Evolutionary conservation across 305 asterid genomes (phyloP), one percentile per base, ranked within the genome.

Genomic region (Vinca major): DNA sequence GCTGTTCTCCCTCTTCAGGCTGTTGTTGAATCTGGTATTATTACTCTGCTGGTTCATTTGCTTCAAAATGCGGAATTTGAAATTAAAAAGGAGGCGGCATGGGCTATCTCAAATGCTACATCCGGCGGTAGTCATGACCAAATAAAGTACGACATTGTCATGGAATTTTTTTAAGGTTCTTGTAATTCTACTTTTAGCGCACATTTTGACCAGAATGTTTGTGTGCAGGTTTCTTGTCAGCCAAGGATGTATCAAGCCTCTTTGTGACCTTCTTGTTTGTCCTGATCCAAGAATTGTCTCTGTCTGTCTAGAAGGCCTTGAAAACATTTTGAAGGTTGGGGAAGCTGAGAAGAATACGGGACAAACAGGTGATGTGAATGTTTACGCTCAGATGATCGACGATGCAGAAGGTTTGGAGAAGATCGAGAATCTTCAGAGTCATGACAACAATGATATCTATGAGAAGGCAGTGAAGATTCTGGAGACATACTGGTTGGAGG

Each of bases 81-180:
- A 36, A 90, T 92, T 14, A 92, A 92, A 63, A 91, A 91, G 75
- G 97, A 91, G 83, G 96, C 96, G 74, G 92, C 97, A n/a, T 90
- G 97, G 97, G 96, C 97, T 33, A 64, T 91, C 71, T 91, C 98
- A 60, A 91, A 91, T 83, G 98, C 98, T 19, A 89, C 94, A 12
- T 90, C 97, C 49, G 98, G 98, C 5, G 98, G 98, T 60, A 83
- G 83, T 50, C 89, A 90, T 33, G 98, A 92, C 20, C 98, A 92
- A 79, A 88, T 92, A 21, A 86, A 86, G 98, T 92, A 79, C 21
- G 72, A 49, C 33, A 10, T 50, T 33, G 0, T 36, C 36, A 13
- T 66, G 12, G 37, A 26, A 33, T 62, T 62, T 5, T 37, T 17
- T 76, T 40, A 0, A 1, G 3, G 14, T 4, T 37, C 20, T 39